Percentiles rank a stretch among this genome's conserved stretches.
Conservation (phyloP, 2,329 filamentous ascomycete species). For the Periglandula ipomoeae region DNA sequence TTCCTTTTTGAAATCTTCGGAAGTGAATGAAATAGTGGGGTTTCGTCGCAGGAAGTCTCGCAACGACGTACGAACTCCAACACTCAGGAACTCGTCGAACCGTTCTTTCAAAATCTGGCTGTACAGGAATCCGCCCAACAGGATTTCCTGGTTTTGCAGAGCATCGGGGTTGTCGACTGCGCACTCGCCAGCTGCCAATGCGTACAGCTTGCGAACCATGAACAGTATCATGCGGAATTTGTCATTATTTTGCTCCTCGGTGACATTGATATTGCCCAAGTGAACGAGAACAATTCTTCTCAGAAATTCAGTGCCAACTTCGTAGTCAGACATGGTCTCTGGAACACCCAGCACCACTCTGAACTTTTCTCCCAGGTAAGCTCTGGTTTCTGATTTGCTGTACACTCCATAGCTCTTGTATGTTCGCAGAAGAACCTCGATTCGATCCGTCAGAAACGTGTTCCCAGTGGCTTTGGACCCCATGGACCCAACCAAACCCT, state of each 20-base stretch:
- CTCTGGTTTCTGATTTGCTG: slow-evolving; percentile 69
- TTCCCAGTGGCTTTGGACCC: slow-evolving; percentile 72
- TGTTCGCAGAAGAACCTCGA: slow-evolving; percentile 82
- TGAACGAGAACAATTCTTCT: slow-evolving; percentile 86
- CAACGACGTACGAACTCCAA: slow-evolving; percentile 40
- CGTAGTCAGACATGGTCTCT: slow-evolving; percentile 76
- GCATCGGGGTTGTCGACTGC: slow-evolving; percentile 93
- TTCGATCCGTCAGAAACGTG: slow-evolving; percentile 89
- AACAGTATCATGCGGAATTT: slow-evolving; percentile 93
- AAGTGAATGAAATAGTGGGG: slow-evolving; percentile 63
- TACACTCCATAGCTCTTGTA: slow-evolving; percentile 89
- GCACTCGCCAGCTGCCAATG: slow-evolving; percentile 86
- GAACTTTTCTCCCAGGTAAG: slow-evolving; percentile 88
- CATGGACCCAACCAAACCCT: slow-evolving; percentile 74
- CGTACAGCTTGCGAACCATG: slow-evolving; percentile 94
- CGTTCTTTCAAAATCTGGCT: slow-evolving; percentile 93
- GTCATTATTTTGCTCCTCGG: slow-evolving; percentile 73
- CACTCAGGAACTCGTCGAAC: slow-evolving; percentile 74
- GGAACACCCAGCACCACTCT: slow-evolving; percentile 77
- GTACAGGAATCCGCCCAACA: slow-evolving; percentile 88
- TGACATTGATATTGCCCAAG: slow-evolving; percentile 77
- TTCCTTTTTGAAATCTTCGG: slow-evolving; percentile 67
- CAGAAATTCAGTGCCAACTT: slow-evolving; percentile 85
- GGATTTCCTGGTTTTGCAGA: slow-evolving; percentile 89
- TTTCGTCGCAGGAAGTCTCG: slow-evolving; percentile 48